Evolutionary conservation across 768 basidiomycete species (phyloP), one percentile per base, ranked within the genome.

Genomic region (Kwoniella sp.): DNA sequence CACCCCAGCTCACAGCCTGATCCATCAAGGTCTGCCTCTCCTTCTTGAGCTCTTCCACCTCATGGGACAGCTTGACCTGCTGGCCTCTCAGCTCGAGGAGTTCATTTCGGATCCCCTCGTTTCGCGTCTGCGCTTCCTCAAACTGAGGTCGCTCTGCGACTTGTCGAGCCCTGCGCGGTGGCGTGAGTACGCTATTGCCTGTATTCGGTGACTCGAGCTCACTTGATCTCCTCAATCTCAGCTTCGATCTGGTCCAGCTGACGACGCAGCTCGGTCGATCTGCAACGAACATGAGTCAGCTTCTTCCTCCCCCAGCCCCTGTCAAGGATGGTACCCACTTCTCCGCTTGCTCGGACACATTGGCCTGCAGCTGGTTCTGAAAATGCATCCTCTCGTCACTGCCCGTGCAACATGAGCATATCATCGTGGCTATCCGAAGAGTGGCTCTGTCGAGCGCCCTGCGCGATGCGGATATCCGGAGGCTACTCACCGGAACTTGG

Each of bases 401-500:
- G 41, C 14, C 6, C n/a, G n/a, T n/a, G n/a, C n/a, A n/a, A n/a
- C 22, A 15, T 32, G 7, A 3, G 17, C 32, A 33, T 26, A 17
- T 26, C 14, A 27, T 11, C 20, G 8, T 34, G 23, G 5, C 39
- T 14, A 14, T 26, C 10, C 9, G n/a, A n/a, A n/a, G n/a, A n/a
- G n/a, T n/a, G n/a, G n/a, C n/a, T n/a, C n/a, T n/a, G n/a, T n/a
- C n/a, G n/a, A n/a, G n/a, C n/a, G n/a, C n/a, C n/a, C n/a, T n/a
- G n/a, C n/a, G n/a, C n/a, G n/a, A n/a, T n/a, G n/a, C n/a, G n/a
- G n/a, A n/a, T 10, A 33, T n/a, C n/a, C n/a, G n/a, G n/a, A n/a
- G n/a, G n/a, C n/a, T 46, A 47, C 86, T 60, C 84, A 86, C 12
- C 83, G 84, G 72, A 91, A 93, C 73, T 88, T 89, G 73, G 89